Evolutionary conservation across 2,329 filamentous ascomycete genomes (phyloP).

Genomic region (Penicillium sp.): DNA sequence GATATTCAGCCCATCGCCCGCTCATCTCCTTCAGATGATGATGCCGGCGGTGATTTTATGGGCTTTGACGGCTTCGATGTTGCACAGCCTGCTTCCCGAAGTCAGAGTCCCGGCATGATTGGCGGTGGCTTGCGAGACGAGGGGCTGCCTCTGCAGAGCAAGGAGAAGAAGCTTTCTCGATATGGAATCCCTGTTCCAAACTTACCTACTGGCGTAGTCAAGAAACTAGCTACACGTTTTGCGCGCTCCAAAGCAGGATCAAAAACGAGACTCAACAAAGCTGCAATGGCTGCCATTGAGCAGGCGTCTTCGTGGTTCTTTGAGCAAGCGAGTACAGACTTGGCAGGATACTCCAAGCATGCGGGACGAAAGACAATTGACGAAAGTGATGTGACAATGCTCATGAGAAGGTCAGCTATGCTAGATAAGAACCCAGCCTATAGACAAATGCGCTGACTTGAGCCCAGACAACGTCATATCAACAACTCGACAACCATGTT

Average conservation of each 20-base stretch:
- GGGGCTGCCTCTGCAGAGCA: conserved; percentile 32
- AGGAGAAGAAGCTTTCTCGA: conserved; percentile 62
- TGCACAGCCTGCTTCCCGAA: conserved; percentile 28
- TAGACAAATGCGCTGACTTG: conserved; percentile 29
- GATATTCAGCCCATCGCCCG: conserved; percentile 27
- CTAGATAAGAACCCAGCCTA: not conserved
- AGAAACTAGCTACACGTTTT: conserved; percentile 64
- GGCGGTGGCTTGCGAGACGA: conserved; percentile 39
- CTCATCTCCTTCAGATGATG: conserved; percentile 27
- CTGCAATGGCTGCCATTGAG: conserved; percentile 71
- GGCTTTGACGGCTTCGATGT: conserved; percentile 28
- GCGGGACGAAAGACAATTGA: conserved; percentile 82
- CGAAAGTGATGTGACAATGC: conserved; percentile 75
- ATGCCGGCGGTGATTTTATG: conserved; percentile 28
- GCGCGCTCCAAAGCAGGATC: conserved; percentile 64
- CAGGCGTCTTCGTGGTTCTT: conserved; percentile 91
- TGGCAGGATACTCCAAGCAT: conserved; percentile 77
- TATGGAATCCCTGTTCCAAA: conserved; percentile 75
- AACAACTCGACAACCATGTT: conserved; percentile 73
- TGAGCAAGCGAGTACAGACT: conserved; percentile 78
- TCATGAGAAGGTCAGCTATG: conserved; percentile 75
- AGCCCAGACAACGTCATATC: conserved; percentile 72
- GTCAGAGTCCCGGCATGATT: conserved; percentile 34
- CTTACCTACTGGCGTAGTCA: conserved; percentile 71
- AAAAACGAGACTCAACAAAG: conserved; percentile 69